Percentiles rank a stretch among this genome's conserved stretches.
phyloP scores from a whole-genome alignment of 2,329 filamentous ascomycete species.

The Capronia coronata region DNA sequence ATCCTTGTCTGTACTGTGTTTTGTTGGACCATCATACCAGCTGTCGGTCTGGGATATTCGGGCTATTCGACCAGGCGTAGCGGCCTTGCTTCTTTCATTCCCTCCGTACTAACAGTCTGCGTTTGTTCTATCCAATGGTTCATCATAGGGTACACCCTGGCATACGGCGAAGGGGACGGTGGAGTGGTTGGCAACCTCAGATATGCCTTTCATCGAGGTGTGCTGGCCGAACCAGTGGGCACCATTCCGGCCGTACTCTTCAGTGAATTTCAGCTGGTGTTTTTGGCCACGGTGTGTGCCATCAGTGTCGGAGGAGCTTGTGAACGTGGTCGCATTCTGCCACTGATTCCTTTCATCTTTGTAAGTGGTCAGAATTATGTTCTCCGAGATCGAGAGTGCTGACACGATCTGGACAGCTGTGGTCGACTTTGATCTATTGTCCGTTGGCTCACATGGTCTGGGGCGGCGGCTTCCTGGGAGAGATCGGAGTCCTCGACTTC shows the following conservation, averaged over 20 bases:
- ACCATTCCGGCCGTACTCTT: slow-evolving; percentile 48
- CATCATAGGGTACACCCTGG: slow-evolving; percentile 45
- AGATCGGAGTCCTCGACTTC: slow-evolving; percentile 65
- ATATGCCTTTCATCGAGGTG: slow-evolving; percentile 42
- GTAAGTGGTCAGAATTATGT: slow-evolving; percentile 11
- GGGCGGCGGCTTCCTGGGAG: slow-evolving; percentile 68
- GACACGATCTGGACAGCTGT: slow-evolving; percentile 38
- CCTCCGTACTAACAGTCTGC: slow-evolving; percentile 43
- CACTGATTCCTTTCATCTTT: slow-evolving; percentile 46
- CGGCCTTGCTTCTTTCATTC: slow-evolving; percentile 45
- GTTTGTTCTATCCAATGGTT: slow-evolving; percentile 50
- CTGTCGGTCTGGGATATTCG: slow-evolving; percentile 47
- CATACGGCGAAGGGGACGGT: slow-evolving; percentile 43
- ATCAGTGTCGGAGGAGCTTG: slow-evolving; percentile 47
- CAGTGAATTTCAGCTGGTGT: slow-evolving; percentile 47
- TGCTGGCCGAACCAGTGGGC: slow-evolving; percentile 45
- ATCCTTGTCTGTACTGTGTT: slow-evolving; percentile 48
- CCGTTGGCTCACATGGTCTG: slow-evolving; percentile 68
- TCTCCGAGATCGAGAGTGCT: background rate
- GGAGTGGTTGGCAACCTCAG: slow-evolving; percentile 42
- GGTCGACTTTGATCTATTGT: slow-evolving; percentile 66
- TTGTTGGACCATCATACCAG: slow-evolving; percentile 49
- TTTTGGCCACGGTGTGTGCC: slow-evolving; percentile 44
- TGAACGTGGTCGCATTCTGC: slow-evolving; percentile 43
- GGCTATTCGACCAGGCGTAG: slow-evolving; percentile 46